phyloP scores from a whole-genome alignment of 371 early-diverging fungal species.

The Mortierella sp. region DNA sequence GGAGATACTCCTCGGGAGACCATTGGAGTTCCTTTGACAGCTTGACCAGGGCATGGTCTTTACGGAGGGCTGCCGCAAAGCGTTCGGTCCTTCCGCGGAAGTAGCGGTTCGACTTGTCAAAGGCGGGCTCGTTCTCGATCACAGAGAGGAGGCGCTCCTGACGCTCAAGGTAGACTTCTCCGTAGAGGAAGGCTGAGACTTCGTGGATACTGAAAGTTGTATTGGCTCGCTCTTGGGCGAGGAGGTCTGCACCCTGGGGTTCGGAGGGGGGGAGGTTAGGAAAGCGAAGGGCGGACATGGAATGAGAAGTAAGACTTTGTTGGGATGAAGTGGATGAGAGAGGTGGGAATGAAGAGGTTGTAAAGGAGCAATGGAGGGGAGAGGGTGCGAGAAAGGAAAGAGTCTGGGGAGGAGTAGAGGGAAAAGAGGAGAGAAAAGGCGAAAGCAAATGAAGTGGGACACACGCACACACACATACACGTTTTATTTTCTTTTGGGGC shows the following conservation, averaged over 20 bases:
- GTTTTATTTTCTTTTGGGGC: neutral
- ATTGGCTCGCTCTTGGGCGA: constrained; percentile 69
- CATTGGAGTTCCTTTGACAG: constrained; percentile 65
- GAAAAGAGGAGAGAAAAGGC: neutral
- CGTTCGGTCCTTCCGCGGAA: constrained; percentile 67
- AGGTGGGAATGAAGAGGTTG: neutral
- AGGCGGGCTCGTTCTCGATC: constrained; percentile 70
- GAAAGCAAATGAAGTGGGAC: neutral
- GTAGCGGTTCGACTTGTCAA: constrained; percentile 71
- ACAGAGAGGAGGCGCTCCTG: constrained; percentile 64
- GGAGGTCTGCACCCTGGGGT: constrained; percentile 70
- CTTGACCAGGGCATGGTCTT: constrained; percentile 68
- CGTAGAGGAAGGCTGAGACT: constrained; percentile 69
- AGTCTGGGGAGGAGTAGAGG: neutral
- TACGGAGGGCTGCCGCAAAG: constrained; percentile 62
- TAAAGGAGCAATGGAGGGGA: neutral
- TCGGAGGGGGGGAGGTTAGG: constrained; percentile 68
- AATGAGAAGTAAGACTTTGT: neutral
- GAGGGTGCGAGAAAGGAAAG: neutral
- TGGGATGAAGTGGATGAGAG: neutral
- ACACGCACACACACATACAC: neutral
- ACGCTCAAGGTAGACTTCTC: constrained; percentile 65
- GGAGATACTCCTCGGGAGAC: constrained; percentile 65
- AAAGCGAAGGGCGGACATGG: constrained; percentile 59
- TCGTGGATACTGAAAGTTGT: constrained; percentile 67